Conservation (phyloP, 805 yeast genomes). For the Yamadazyma kitorensis region DNA sequence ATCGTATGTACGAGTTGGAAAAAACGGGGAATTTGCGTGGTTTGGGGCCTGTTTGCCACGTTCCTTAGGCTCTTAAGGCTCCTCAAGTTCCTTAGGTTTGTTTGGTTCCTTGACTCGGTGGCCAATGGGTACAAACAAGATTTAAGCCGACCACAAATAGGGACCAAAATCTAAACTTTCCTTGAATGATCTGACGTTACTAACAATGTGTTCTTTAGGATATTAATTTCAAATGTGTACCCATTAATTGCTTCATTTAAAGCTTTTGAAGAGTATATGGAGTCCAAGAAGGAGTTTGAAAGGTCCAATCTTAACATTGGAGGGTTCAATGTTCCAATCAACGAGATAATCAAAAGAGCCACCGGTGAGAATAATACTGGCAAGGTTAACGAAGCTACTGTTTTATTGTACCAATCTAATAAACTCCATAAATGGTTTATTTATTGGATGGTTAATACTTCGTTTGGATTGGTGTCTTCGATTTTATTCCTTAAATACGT, state of each 20-base stretch:
- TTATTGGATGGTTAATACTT: slow-evolving; percentile 65
- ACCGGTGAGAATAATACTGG: slow-evolving; percentile 15
- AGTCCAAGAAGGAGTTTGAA: slow-evolving; percentile 25
- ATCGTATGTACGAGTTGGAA: slow-evolving; percentile 3
- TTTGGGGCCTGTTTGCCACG: no score
- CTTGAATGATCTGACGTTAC: not conserved
- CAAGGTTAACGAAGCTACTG: slow-evolving; percentile 8
- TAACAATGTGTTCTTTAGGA: slow-evolving; percentile 25
- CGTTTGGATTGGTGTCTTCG: slow-evolving; percentile 37
- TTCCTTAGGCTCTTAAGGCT: no score
- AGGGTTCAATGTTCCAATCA: slow-evolving; percentile 40
- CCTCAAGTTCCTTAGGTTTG: no score
- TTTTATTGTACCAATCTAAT: slow-evolving; percentile 11
- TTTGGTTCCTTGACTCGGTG: no score
- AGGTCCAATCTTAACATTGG: slow-evolving; percentile 30
- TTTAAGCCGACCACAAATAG: not conserved
- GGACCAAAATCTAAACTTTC: slow-evolving; percentile 1
- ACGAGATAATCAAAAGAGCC: slow-evolving; percentile 30
- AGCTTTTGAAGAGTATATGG: slow-evolving; percentile 47
- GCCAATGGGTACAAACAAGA: no score
- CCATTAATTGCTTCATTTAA: slow-evolving; percentile 62
- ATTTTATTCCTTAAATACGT: slow-evolving; percentile 43
- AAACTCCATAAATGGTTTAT: slow-evolving; percentile 40
- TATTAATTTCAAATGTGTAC: slow-evolving; percentile 48
- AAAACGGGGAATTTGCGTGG: no score